Evolutionary conservation across 2,329 filamentous ascomycete genomes (phyloP).

Genomic region (Canariomyces notabilis): DNA sequence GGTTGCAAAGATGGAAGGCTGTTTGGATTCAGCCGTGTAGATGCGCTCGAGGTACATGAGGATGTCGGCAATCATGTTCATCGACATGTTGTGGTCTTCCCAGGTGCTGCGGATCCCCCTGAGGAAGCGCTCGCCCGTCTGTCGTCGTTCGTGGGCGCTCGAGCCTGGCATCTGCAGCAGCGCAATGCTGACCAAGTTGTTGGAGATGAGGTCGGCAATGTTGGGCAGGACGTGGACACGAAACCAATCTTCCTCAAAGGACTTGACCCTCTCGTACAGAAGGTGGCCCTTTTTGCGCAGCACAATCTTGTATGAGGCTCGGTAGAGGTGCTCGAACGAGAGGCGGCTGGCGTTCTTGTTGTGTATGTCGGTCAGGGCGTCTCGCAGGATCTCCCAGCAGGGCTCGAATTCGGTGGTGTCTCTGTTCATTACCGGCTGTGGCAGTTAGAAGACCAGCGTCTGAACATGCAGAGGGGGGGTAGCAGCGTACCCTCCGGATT

Average conservation of each 20-base stretch:
- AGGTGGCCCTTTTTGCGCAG: slow-evolving; percentile 78
- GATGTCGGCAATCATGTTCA: slow-evolving; percentile 96
- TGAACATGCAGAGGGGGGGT: not conserved
- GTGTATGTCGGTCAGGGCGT: slow-evolving; percentile 82
- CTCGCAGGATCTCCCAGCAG: slow-evolving; percentile 71
- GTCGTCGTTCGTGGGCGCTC: slow-evolving; percentile 71
- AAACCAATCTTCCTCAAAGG: slow-evolving; percentile 81
- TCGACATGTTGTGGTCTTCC: slow-evolving; percentile 85
- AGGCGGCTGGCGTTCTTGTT: slow-evolving; percentile 83
- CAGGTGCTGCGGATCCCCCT: slow-evolving; percentile 70
- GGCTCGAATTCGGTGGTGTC: slow-evolving; percentile 76
- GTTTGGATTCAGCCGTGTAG: slow-evolving; percentile 64
- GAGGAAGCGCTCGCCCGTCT: slow-evolving; percentile 78
- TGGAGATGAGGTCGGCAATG: slow-evolving; percentile 67
- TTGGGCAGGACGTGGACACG: slow-evolving; percentile 63
- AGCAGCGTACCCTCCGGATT: slow-evolving; percentile 20
- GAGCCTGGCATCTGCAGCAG: slow-evolving; percentile 52
- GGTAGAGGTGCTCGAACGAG: slow-evolving; percentile 93
- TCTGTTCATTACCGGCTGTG: slow-evolving; percentile 28
- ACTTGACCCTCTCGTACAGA: slow-evolving; percentile 74
- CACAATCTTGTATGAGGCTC: slow-evolving; percentile 89
- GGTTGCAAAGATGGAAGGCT: slow-evolving; percentile 74
- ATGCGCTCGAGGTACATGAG: slow-evolving; percentile 96
- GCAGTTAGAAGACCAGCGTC: not conserved
- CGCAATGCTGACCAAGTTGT: slow-evolving; percentile 57